Base-by-base conservation (phyloP, 2,329 filamentous ascomycete genomes). In the Hypoxylon sp. region DNA sequence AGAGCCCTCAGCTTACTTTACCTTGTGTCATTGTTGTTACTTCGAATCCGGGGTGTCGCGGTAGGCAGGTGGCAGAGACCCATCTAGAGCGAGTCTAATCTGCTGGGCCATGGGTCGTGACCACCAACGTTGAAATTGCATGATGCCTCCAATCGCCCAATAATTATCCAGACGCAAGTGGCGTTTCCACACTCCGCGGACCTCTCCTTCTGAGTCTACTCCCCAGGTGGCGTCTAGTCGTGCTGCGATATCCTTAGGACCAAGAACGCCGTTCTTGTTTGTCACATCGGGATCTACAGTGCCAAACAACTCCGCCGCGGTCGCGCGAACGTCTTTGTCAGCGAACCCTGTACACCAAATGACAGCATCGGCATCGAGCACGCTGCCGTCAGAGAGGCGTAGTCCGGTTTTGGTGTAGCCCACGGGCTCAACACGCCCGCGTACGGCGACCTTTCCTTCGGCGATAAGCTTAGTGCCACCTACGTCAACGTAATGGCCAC, bases 291-390 rank as follows among this genome's bases (percentile, higher is more conserved):
- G 17, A 4, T 42, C 46, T 1, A 65, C 69, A 4, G 60, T 69
- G 2, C 78, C 77, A 1, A 82, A 62, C 0, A 80, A 71, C 19
- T 75, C 76, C 0, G 71, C 69, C 0, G 76, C 77, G 1, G 69
- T 74, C 3, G 69, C 57, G 2, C 76, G 68, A 13, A 73, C 74
- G 51, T 83, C 73, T 31, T 64, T 69, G 67, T 79, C 77, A 3
- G 72, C 69, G 62, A 79, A 83, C 6, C 81, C 81, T 0, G 81
- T 83, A 64, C 80, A 82, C 80, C 81, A 82, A 3, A 82, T 65
- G 0, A 83, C 72, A 0, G 78, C 80, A 65, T 82, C 80, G 0
- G 75, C 76, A 1, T 80, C 78, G 10, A 79, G 48, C 1, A 13
- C 62, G 42, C 71, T 80, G 6, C 78, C 78, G 55, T 83, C 80